Evolutionary conservation across 306 rosid species (phyloP), one percentile per base, ranked within the genome.

Genomic region (Pyrus pyrifolia): DNA sequence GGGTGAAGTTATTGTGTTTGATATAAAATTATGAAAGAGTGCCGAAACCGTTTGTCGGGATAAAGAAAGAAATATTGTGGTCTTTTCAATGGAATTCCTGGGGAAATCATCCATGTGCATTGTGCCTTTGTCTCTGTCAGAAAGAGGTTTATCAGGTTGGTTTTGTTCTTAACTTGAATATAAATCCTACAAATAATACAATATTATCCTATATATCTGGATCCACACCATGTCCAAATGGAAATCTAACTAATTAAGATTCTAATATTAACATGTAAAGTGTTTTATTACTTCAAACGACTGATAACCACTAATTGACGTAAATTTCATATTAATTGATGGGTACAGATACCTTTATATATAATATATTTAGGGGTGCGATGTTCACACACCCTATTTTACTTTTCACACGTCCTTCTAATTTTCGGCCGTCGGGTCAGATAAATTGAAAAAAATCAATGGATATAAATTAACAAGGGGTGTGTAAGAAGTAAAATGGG

Each of bases 41-140:
- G 86, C 77, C 69, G 71, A 78, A 86, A 64, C 84, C 71, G 81
- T 64, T 76, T 79, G 87, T 81, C 87, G 79, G 83, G 73, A 83
- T 83, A 78, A 67, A 83, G 62, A 67, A 62, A 81, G n/a, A 55
- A 68, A 71, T 67, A 49, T 31, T 60, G n/a, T 52, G 65, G 76
- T 65, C 4, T 51, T 35, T 9, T n/a, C 46, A 15, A 35, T 80
- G 73, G 72, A 66, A 67, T 78, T 67, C 60, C 21, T 27, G 21
- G 38, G 58, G 53, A 70, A 14, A 69, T 74, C 81, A 71, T 65
- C 76, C 86, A 80, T 71, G 86, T 85, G 82, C 84, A 70, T 72
- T 55, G 18, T 73, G 68, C 40, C 35, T 59, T 23, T 42, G 77
- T 71, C 77, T 65, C 33, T 73, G 62, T 71, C 76, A 70, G 81